These are phyloP conservation scores for Phytophthora capsici DNA, from an alignment of 352 stramenopile genomes.

Conservation along the genomic window DNA sequence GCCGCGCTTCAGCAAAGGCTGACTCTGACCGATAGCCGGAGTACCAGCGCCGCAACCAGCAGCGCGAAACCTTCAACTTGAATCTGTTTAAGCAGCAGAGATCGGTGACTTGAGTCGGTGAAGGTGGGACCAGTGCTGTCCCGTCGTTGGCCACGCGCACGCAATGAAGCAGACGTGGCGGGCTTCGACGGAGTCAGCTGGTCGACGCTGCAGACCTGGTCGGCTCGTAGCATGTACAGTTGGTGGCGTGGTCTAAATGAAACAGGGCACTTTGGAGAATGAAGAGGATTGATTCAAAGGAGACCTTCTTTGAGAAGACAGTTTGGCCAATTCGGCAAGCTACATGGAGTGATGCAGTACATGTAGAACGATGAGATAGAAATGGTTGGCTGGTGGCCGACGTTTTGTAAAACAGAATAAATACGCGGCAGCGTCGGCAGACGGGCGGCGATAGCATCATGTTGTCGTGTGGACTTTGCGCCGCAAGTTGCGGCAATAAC, in stretches of 20 bases:
- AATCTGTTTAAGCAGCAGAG: too few species aligned
- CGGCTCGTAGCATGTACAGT: slow-evolving; percentile 3
- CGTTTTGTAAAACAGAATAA: not conserved
- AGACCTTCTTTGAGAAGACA: too few species aligned
- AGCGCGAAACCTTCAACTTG: too few species aligned
- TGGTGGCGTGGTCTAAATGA: slow-evolving; percentile 9
- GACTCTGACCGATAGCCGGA: not conserved
- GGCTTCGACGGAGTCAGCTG: slow-evolving; percentile 8
- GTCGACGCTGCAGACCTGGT: slow-evolving; percentile 13
- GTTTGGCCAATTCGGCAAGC: too few species aligned
- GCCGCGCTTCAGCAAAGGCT: not conserved
- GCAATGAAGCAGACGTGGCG: slow-evolving; percentile 11
- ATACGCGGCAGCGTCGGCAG: not conserved
- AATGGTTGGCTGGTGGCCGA: not conserved
- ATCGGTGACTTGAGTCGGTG: not conserved
- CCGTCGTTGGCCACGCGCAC: slow-evolving; percentile 5
- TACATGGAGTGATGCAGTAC: too few species aligned
- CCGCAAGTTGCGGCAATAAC: too few species aligned
- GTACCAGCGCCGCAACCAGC: slow-evolving; percentile 1
- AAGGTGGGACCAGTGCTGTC: slow-evolving; percentile 13
- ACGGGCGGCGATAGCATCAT: not conserved
- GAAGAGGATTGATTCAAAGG: not conserved
- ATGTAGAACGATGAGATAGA: too few species aligned
- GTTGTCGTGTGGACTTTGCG: not conserved
- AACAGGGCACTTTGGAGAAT: too few species aligned